These are phyloP conservation scores for Tetrapisispora nanseiensis DNA, from an alignment of 805 yeast genomes.

Conservation along the genomic window DNA sequence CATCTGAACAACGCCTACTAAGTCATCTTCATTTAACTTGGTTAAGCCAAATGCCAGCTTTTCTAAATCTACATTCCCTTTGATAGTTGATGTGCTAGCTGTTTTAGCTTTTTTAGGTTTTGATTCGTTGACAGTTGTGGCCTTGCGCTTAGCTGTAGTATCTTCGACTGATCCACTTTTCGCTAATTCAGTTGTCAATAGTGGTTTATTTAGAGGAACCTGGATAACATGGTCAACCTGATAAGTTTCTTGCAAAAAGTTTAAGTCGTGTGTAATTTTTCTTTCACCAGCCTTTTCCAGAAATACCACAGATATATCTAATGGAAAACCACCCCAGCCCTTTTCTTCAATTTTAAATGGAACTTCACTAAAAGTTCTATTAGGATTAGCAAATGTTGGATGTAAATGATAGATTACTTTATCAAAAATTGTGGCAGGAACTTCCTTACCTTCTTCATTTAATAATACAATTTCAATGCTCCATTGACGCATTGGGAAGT, in stretches of 20 bases:
- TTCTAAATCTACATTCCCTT: constrained; percentile 79
- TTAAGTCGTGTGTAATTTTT: constrained; percentile 79
- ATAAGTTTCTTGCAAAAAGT: constrained; percentile 70
- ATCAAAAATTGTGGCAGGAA: constrained; percentile 82
- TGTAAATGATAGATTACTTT: constrained; percentile 88
- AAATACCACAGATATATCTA: constrained; percentile 66
- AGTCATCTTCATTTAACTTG: constrained; percentile 82
- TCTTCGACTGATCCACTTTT: constrained; percentile 80
- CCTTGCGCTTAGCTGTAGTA: constrained; percentile 21
- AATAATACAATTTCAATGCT: constrained; percentile 64
- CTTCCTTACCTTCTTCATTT: constrained; percentile 69
- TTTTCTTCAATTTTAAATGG: constrained; percentile 86
- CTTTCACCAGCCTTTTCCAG: constrained; percentile 85
- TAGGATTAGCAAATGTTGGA: constrained; percentile 90
- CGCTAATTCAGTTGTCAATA: constrained; percentile 57
- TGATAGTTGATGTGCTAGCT: constrained; percentile 35
- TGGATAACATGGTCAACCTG: constrained; percentile 66
- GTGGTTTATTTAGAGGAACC: constrained; percentile 68
- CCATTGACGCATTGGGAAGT: constrained; percentile 94
- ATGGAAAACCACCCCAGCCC: constrained; percentile 98
- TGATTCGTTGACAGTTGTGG: constrained; percentile 23
- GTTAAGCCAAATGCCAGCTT: constrained; percentile 83
- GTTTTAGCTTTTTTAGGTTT: constrained; percentile 46
- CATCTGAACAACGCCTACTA: constrained; percentile 93
- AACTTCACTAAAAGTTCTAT: constrained; percentile 63